These are phyloP conservation scores for Boletus vinaceobasis DNA, from an alignment of 768 basidiomycete species.

Conservation along the genomic window DNA sequence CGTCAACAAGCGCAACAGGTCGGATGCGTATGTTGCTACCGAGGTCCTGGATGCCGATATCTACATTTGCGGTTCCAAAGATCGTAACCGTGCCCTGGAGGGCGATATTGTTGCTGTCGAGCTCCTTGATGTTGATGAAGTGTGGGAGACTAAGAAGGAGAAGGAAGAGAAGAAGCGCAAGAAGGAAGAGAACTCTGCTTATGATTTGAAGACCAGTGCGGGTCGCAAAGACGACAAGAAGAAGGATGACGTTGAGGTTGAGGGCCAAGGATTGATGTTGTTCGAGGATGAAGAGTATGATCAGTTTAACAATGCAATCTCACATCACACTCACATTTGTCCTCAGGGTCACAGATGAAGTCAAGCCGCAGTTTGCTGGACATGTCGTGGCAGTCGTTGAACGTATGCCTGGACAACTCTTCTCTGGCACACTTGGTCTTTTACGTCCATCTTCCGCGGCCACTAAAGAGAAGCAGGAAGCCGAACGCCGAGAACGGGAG, in stretches of 20 bases:
- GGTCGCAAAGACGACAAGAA: conserved; percentile 97
- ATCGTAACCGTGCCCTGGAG: conserved; percentile 96
- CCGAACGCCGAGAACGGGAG: conserved; percentile 94
- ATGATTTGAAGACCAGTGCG: conserved; percentile 71
- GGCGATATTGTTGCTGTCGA: conserved; percentile 99
- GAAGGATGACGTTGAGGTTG: conserved; percentile 99
- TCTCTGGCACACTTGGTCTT: conserved; percentile 94
- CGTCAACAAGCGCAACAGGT: conserved; percentile 97
- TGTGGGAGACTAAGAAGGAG: conserved; percentile 99
- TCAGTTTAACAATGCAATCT: conserved; percentile 10
- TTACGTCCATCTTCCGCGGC: conserved; percentile 94
- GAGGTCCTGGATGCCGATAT: conserved; percentile 98
- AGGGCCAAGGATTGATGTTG: conserved; percentile 94
- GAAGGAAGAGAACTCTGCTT: conserved; percentile 98
- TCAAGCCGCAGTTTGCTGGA: conserved; percentile 97
- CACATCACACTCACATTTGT: conserved; percentile 11
- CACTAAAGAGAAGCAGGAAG: conserved; percentile 98
- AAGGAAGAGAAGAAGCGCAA: conserved; percentile 99
- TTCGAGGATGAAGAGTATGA: conserved; percentile 95
- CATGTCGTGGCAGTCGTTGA: conserved; percentile 99
- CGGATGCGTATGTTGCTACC: conserved; percentile 97
- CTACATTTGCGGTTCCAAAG: conserved; percentile 98
- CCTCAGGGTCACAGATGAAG: conserved; percentile 88
- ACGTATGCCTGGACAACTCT: conserved; percentile 97
- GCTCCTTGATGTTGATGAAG: conserved; percentile 95